Evolutionary conservation across 169 alveolate genomes (phyloP).

Genomic region (Plasmodium fragile): DNA sequence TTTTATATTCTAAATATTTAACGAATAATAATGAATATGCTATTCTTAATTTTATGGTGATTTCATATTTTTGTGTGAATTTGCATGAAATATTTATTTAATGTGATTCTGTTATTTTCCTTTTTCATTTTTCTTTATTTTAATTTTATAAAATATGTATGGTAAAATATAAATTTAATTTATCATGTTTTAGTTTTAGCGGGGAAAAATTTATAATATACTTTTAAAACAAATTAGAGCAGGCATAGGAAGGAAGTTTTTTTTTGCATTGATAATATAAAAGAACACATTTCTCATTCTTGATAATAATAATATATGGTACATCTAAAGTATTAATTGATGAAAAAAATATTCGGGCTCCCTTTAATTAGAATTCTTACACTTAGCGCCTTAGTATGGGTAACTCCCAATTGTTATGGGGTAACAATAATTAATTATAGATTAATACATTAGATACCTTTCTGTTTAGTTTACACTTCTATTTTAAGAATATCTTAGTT

Average conservation of each 20-base stretch:
- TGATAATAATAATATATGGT: background rate
- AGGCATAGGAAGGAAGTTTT: background rate
- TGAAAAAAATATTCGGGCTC: background rate
- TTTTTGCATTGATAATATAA: no score
- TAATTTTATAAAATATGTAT: no score
- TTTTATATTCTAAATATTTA: background rate
- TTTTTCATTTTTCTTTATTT: no score
- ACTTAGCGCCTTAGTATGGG: background rate
- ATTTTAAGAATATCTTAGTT: background rate
- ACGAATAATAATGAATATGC: background rate
- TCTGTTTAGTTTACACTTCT: background rate
- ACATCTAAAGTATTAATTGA: background rate
- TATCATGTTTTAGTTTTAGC: background rate
- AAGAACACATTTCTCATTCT: background rate
- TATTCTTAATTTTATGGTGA: no score
- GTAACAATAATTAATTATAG: background rate
- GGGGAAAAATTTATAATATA: no score
- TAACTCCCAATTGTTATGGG: background rate
- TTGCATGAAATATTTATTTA: no score
- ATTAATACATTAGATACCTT: background rate
- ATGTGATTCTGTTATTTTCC: background rate
- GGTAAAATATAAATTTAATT: no score
- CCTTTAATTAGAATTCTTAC: background rate
- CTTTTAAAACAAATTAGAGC: background rate
- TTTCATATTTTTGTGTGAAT: no score